Conservation (phyloP, 495 filamentous ascomycete species). For the Cenococcum geophilum region DNA sequence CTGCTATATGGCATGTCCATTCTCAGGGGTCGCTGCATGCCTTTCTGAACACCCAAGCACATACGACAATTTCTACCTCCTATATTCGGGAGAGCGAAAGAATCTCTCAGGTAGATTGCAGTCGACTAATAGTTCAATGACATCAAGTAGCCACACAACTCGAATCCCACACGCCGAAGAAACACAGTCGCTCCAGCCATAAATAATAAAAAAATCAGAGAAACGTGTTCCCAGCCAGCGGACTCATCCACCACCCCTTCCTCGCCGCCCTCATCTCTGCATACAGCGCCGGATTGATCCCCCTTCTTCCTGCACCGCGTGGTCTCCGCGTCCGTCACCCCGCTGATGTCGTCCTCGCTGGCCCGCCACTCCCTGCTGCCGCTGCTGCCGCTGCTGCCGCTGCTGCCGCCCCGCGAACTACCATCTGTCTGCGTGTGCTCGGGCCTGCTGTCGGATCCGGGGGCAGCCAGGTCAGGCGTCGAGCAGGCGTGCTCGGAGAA, state of each 20-base stretch:
- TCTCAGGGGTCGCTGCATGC: no score
- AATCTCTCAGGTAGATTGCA: no score
- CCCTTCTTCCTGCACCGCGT: slow-evolving; percentile 34
- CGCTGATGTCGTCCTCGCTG: slow-evolving; percentile 30
- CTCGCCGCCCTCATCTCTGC: slow-evolving; percentile 38
- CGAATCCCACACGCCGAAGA: no score
- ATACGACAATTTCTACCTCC: no score
- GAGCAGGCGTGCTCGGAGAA: not conserved
- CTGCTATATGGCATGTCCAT: no score
- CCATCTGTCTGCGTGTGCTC: not conserved
- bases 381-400: slow-evolving; percentile 27
- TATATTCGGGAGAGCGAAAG: no score
- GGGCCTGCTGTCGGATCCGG: not conserved
- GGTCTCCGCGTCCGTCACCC: slow-evolving; percentile 28
- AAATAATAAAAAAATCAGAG: slow-evolving; percentile 2
- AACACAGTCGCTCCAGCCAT: no score
- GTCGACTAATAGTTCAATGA: no score
- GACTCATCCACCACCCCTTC: slow-evolving; percentile 33
- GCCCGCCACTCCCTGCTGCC: slow-evolving; percentile 27
- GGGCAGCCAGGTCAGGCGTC: not conserved
- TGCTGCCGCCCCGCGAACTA: slow-evolving; percentile 1
- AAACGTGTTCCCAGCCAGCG: slow-evolving; percentile 34
- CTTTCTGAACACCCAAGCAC: no score
- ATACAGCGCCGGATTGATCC: slow-evolving; percentile 36
- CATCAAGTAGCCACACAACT: no score